Base-by-base conservation (phyloP, 805 yeast species). In the Candida nemodendra region DNA sequence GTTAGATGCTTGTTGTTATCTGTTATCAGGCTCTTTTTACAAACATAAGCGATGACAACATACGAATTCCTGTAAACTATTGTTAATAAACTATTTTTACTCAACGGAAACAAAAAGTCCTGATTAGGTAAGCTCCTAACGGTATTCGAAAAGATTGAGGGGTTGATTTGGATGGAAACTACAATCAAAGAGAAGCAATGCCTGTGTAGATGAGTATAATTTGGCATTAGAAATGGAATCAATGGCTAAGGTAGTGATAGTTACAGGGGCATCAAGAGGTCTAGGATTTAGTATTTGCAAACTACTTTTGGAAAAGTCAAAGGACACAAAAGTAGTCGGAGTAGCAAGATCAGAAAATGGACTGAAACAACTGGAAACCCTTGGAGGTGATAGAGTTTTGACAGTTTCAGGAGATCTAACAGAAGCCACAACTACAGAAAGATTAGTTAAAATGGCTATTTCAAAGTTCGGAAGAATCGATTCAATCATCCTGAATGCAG, bases 241-340 rank as follows among this genome's bases (percentile, higher is more conserved):
- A 15, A 47, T 36, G 42, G 32, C 48, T 13, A 58, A 62, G 56
- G 54, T 57, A 22, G 68, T 71, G 9, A 54, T 74, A 11, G 71
- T 80, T 2, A 79, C 85, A 0, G 85, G 87, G 25, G 81, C 79
- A 5, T 79, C 87, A 2, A 72, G 76, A 57, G 95, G 97, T 4
- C 82, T 91, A 53, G 99, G 99, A 2, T 74, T 71, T n/a, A 73
- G 89, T 1, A 78, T 84, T 48, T 87, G 82, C 3, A 71, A 74
- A 26, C 52, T 66, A 12, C 61, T 76, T 14, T 62, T 89, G 1
- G 32, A 59, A 2, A 41, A 53, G 3, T 51, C 62, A 3, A 49
- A 65, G 0, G 46, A 55, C 11, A 57, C 74, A 1, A 66, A 67
- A 26, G 75, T 85, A 4, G 73, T 85, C 9, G 88, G 88, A 0